These are phyloP conservation scores for Kitagawia praeruptora DNA, from an alignment of 129 eudicot species.

Conservation along the genomic window DNA sequence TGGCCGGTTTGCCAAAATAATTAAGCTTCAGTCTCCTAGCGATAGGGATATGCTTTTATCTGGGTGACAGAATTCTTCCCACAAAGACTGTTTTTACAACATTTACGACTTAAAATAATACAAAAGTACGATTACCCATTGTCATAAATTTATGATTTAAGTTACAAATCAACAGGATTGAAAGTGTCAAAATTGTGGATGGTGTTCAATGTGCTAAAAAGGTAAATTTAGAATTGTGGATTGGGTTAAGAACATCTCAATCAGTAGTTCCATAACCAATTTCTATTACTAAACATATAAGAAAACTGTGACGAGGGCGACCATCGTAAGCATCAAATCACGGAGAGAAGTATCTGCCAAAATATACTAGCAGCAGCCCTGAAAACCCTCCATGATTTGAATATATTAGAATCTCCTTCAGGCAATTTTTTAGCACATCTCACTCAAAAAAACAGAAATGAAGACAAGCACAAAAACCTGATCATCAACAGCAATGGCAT, in stretches of 20 bases:
- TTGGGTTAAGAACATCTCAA: neutral
- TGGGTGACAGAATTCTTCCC: neutral
- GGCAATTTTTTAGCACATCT: neutral
- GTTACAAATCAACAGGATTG: neutral
- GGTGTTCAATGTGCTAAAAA: neutral
- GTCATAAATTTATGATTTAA: neutral
- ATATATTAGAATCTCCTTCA: neutral
- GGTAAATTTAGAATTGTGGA: too few species aligned
- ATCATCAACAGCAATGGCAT: constrained; percentile 79
- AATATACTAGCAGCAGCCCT: neutral
- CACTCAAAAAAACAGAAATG: neutral
- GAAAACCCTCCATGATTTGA: neutral
- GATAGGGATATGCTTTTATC: neutral
- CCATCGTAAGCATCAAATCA: neutral
- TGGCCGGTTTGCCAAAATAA: neutral
- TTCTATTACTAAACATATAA: neutral
- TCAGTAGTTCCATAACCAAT: neutral
- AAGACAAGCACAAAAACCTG: constrained; percentile 33
- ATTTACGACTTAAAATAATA: neutral
- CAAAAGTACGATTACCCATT: neutral
- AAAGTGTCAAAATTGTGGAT: neutral
- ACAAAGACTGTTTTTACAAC: neutral
- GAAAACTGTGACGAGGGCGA: neutral
- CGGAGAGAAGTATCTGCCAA: neutral
- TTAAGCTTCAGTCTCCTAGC: neutral